Conservation (phyloP, 148 eudicot species). For the Linanthus parryae region DNA sequence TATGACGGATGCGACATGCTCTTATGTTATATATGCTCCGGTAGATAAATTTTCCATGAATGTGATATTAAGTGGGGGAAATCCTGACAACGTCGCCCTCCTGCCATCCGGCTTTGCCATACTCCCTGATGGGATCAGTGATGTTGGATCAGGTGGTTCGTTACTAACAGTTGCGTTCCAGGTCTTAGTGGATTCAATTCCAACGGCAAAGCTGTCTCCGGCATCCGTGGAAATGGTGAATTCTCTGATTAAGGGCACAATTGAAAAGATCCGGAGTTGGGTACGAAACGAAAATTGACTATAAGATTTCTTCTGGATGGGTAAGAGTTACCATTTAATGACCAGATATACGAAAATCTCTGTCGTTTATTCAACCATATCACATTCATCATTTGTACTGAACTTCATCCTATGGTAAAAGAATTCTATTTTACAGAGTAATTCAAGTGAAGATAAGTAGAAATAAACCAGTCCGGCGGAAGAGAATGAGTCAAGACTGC, state of each 20-base stretch:
- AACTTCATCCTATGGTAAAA: too few species aligned
- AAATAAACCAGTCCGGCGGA: too few species aligned
- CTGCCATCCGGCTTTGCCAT: conserved; percentile 96
- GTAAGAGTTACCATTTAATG: too few species aligned
- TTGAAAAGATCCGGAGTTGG: conserved; percentile 80
- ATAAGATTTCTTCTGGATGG: too few species aligned
- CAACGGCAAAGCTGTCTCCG: conserved; percentile 90
- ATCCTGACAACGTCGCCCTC: conserved; percentile 94
- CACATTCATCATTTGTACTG: too few species aligned
- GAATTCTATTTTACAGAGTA: too few species aligned
- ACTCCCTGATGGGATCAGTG: conserved; percentile 81
- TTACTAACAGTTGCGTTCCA: conserved; percentile 91
- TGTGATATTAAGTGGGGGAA: conserved; percentile 87
- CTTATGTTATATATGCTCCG: conserved; percentile 94
- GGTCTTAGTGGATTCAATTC: conserved; percentile 90
- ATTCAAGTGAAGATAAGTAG: too few species aligned
- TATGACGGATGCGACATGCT: conserved; percentile 78
- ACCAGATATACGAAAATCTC: too few species aligned
- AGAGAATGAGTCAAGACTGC: too few species aligned
- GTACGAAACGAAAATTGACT: too few species aligned
- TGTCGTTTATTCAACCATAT: too few species aligned
- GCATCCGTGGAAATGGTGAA: conserved; percentile 97
- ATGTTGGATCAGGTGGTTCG: conserved; percentile 71
- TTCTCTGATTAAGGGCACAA: conserved; percentile 94
- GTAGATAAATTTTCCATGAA: conserved; percentile 95